A percentile compares a stretch with the other conserved stretches of the same genome.
phyloP scores from a whole-genome alignment of 2,329 filamentous ascomycete genomes.

The Akanthomyces muscarius region DNA sequence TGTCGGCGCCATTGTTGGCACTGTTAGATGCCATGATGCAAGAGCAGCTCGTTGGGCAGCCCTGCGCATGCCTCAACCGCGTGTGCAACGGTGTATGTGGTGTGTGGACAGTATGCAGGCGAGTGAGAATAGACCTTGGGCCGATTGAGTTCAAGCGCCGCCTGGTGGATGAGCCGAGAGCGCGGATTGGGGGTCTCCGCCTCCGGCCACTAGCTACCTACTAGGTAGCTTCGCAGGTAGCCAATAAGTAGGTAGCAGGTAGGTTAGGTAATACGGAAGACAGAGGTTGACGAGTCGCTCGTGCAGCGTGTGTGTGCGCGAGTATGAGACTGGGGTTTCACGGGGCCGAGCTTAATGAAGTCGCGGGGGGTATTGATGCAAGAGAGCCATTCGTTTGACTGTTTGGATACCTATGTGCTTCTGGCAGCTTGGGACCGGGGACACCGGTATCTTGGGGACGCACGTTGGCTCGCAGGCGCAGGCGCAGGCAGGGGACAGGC shows the following conservation, averaged over 20 bases:
- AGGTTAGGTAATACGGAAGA: not conserved
- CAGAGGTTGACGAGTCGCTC: not conserved
- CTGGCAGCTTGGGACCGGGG: not conserved
- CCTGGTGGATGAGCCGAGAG: not conserved
- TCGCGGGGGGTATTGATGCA: not conserved
- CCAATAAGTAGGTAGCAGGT: not conserved
- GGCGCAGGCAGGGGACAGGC: not conserved
- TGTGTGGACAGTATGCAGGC: not conserved
- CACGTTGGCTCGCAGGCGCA: not conserved
- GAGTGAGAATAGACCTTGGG: conserved; percentile 1
- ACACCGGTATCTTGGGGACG: not conserved
- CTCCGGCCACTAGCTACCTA: not conserved
- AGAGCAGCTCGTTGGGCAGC: conserved; percentile 13
- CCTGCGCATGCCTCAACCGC: conserved; percentile 1
- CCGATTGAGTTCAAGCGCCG: conserved; percentile 8
- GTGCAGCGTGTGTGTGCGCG: not conserved
- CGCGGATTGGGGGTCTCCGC: conserved; percentile 8
- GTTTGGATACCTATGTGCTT: not conserved
- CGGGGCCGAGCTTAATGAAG: not conserved
- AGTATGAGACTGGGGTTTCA: not conserved
- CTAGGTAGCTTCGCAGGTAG: not conserved
- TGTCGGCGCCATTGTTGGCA: conserved; percentile 26
- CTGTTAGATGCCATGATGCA: conserved; percentile 31
- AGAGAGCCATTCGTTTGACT: not conserved
- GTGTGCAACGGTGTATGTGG: conserved; percentile 11